These are phyloP conservation scores for Clonostachys rhizophaga DNA, from an alignment of 2,329 filamentous ascomycete genomes.

Conservation along the genomic window DNA sequence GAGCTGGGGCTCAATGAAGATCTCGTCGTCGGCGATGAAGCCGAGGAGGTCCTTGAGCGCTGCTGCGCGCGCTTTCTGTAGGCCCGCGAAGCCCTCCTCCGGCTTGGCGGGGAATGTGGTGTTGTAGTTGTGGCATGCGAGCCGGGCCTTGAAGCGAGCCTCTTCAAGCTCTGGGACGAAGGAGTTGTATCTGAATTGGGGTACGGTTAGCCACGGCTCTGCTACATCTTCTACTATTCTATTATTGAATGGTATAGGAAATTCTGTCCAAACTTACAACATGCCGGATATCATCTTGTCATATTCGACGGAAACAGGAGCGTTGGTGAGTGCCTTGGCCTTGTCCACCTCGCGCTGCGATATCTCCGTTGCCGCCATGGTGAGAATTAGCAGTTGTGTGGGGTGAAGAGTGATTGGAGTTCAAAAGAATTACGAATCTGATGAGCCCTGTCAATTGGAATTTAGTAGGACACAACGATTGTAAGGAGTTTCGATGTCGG, in stretches of 20 bases:
- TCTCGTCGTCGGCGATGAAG: constrained; percentile 38
- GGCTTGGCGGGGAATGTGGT: constrained; percentile 38
- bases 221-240: neutral
- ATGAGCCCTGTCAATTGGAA: too few relatives aligned
- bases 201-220: constrained; percentile 44
- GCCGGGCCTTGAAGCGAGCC: constrained; percentile 36
- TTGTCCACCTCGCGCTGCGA: constrained; percentile 6
- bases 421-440: too few relatives aligned
- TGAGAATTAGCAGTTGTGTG: too few relatives aligned
- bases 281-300: constrained; percentile 62
- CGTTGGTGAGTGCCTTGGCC: constrained; percentile 41
- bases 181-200: constrained; percentile 54
- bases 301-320: constrained; percentile 55
- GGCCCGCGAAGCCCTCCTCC: constrained; percentile 32
- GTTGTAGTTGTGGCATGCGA: constrained; percentile 48
- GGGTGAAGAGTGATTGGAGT: too few relatives aligned
- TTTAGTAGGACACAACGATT: too few relatives aligned
- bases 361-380: constrained; percentile 1
- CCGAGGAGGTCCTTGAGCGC: constrained; percentile 42
- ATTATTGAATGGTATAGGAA: constrained; percentile 30
- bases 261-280: constrained; percentile 45
- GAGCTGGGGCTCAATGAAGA: constrained; percentile 52
- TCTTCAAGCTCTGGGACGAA: constrained; percentile 37
- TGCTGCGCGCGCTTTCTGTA: constrained; percentile 27
- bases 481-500: too few relatives aligned